Percentiles rank a stretch among this genome's conserved stretches.
These are phyloP conservation scores for Phytophthora vignae DNA, from an alignment of 352 stramenopile genomes.

Conservation along the genomic window DNA sequence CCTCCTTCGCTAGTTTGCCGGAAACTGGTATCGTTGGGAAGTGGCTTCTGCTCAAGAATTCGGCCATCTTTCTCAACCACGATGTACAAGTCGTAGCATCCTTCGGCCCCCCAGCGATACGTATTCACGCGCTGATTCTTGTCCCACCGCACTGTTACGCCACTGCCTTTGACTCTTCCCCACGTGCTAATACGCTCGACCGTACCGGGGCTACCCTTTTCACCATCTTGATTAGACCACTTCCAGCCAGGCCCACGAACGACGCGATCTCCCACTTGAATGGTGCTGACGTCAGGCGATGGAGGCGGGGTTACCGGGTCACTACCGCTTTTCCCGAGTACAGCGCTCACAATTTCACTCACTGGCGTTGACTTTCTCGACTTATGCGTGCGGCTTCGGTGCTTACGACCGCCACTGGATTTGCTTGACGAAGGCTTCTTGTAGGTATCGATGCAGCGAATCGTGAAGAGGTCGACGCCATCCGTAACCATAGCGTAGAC, in stretches of 20 bases:
- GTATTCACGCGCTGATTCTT: conserved; percentile 88
- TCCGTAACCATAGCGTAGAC: conserved; percentile 82
- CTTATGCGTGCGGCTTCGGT: conserved; percentile 34
- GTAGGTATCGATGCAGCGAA: conserved; percentile 72
- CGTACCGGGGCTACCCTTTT: conserved; percentile 65
- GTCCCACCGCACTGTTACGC: conserved; percentile 84
- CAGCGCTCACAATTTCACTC: conserved; percentile 36
- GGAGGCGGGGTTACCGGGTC: conserved; percentile 18
- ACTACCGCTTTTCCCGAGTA: conserved; percentile 29
- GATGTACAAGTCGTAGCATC: conserved; percentile 79
- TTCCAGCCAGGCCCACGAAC: conserved; percentile 83
- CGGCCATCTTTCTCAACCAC: conserved; percentile 63
- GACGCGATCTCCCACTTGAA: conserved; percentile 75
- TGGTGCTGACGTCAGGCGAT: conserved; percentile 21
- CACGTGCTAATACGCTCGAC: conserved; percentile 83
- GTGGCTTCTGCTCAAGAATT: conserved; percentile 56
- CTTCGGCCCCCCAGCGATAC: conserved; percentile 81
- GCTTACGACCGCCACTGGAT: conserved; percentile 39
- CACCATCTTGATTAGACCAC: conserved; percentile 82
- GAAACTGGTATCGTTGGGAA: conserved; percentile 42
- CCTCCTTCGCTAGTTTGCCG: conserved; percentile 18
- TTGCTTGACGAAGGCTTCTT: conserved; percentile 47
- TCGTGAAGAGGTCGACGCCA: conserved; percentile 62
- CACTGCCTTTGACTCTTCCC: conserved; percentile 78
- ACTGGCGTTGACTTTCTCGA: conserved; percentile 42